Conservation (phyloP, 2,329 filamentous ascomycete species). For the Trichoderma aggressivum region DNA sequence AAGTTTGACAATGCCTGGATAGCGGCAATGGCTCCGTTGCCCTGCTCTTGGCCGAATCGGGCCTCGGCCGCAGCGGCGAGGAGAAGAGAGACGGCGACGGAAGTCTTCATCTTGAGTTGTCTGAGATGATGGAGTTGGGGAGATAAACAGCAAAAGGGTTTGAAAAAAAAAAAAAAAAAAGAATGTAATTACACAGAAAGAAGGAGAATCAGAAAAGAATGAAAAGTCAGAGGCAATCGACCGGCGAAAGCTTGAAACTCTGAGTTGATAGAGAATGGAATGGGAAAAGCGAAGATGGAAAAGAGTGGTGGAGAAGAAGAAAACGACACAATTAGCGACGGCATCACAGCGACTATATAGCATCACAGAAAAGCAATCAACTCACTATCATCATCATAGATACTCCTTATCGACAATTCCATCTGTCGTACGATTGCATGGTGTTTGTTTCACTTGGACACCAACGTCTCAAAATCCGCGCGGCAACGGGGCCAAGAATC, state of each 20-base stretch:
- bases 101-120: neutral
- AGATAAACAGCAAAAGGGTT: neutral
- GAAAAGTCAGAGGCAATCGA: neutral
- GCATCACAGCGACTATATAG: neutral
- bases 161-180: neutral
- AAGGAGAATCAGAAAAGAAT: neutral
- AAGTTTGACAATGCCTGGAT: neutral
- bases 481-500: neutral
- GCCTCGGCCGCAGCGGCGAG: slow-evolving; percentile 2
- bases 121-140: neutral
- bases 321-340: neutral
- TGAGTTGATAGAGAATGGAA: neutral
- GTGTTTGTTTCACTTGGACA: neutral
- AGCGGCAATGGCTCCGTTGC: slow-evolving; percentile 4
- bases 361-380: neutral
- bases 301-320: neutral
- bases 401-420: neutral
- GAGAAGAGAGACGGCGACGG: neutral
- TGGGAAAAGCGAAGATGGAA: neutral
- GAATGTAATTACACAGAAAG: neutral
- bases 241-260: slow-evolving; percentile 11
- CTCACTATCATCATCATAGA: neutral
- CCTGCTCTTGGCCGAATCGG: slow-evolving; percentile 5
- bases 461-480: slow-evolving; percentile 2
- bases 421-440: neutral